phyloP scores from a whole-genome alignment of 2,329 filamentous ascomycete species.

The Sporothrix protearum region DNA sequence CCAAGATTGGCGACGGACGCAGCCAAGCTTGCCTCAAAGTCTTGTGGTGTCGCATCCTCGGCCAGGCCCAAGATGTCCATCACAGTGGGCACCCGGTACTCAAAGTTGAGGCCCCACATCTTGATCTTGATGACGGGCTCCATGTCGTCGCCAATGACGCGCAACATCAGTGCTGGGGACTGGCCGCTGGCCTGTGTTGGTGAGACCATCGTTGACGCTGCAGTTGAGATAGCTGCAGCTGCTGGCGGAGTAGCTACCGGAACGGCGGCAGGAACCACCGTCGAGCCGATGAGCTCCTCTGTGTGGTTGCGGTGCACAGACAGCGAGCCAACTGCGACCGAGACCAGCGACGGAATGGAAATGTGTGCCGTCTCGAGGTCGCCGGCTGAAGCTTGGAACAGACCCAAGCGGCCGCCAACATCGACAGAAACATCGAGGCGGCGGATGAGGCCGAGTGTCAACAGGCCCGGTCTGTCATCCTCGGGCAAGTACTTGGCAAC shows the following conservation, averaged over 20 bases:
- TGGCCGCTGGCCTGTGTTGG: neutral
- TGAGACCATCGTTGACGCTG: constrained; percentile 25
- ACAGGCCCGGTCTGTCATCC: constrained; percentile 84
- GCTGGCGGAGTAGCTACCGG: constrained; percentile 21
- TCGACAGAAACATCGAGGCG: constrained; percentile 60
- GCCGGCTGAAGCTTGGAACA: constrained; percentile 53
- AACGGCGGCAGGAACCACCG: constrained; percentile 28
- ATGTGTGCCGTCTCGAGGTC: constrained; percentile 75
- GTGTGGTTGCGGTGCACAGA: constrained; percentile 59
- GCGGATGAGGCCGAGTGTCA: constrained; percentile 68
- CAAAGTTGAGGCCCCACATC: constrained; percentile 75
- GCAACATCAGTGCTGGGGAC: constrained; percentile 69
- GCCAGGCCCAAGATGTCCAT: constrained; percentile 73
- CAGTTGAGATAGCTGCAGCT: constrained; percentile 24
- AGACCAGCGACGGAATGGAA: constrained; percentile 75
- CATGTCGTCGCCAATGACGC: constrained; percentile 90
- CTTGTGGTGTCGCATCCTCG: constrained; percentile 64
- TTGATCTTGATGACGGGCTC: constrained; percentile 88
- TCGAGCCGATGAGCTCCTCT: constrained; percentile 67
- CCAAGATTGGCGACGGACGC: constrained; percentile 76
- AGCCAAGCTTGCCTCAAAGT: constrained; percentile 71
- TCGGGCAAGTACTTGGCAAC: constrained; percentile 94
- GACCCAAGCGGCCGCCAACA: constrained; percentile 66
- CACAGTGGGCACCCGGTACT: constrained; percentile 81
- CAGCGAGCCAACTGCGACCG: constrained; percentile 66